Conservation (phyloP, 2,329 filamentous ascomycete genomes). For the Xylaria sp. region DNA sequence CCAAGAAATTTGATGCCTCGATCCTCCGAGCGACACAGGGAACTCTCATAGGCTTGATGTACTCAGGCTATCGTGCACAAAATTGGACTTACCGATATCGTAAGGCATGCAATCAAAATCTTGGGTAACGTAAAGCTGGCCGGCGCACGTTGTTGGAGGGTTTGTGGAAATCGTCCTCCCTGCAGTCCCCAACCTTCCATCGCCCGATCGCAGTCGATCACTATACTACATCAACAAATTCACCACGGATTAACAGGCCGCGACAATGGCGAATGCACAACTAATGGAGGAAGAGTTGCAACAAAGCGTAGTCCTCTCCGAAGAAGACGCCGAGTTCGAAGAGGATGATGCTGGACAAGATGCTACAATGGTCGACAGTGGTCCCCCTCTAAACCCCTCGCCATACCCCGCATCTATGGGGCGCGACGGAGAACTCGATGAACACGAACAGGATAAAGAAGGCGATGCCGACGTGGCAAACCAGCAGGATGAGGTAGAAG, state of each 20-base stretch:
- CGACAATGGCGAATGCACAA: constrained; percentile 61
- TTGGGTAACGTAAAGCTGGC: constrained; percentile 40
- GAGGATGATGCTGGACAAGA: constrained; percentile 53
- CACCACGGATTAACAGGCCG: not conserved
- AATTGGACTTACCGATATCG: constrained; percentile 3
- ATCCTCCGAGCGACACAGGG: constrained; percentile 12
- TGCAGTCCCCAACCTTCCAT: constrained; percentile 14
- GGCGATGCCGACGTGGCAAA: constrained; percentile 45
- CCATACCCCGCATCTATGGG: not conserved
- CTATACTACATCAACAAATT: not conserved
- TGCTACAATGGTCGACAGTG: constrained; percentile 45
- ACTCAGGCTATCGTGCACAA: not conserved
- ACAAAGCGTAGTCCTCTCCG: constrained; percentile 63
- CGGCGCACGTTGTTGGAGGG: constrained; percentile 38
- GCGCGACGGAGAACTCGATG: constrained; percentile 36
- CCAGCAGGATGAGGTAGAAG: constrained; percentile 36
- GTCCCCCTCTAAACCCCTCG: constrained; percentile 34
- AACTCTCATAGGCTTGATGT: constrained; percentile 17
- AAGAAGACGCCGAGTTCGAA: constrained; percentile 54
- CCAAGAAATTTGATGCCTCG: constrained; percentile 26
- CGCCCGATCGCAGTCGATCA: not conserved
- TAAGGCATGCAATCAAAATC: constrained; percentile 34
- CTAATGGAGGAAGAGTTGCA: constrained; percentile 68
- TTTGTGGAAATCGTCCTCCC: constrained; percentile 30
- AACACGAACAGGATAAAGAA: constrained; percentile 39